These are phyloP conservation scores for Phytopythium oedochilum DNA, from an alignment of 352 stramenopile species.

Conservation along the genomic window DNA sequence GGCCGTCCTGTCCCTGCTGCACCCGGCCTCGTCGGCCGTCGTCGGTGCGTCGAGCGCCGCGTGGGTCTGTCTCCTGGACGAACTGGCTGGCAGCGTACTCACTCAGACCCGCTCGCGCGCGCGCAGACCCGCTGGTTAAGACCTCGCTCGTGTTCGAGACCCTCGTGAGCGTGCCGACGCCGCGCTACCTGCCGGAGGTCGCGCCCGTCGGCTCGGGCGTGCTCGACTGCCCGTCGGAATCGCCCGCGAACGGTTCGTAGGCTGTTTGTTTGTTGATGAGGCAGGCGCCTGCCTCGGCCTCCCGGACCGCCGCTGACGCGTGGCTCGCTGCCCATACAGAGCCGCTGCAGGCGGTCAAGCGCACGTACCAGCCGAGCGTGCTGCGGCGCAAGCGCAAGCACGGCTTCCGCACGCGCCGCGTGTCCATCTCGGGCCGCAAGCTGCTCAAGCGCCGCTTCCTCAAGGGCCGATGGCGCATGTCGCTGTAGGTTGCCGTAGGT, in stretches of 20 bases:
- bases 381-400: conserved; percentile 85
- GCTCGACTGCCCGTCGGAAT: conserved; percentile 41
- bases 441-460: conserved; percentile 74
- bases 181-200: conserved; percentile 36
- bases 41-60: background rate
- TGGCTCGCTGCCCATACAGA: conserved; percentile 15
- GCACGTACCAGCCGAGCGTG: conserved; percentile 84
- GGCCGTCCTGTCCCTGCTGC: conserved; percentile 17
- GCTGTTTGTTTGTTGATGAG: background rate
- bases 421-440: conserved; percentile 76
- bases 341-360: conserved; percentile 73
- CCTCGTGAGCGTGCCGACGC: conserved; percentile 11
- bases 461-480: conserved; percentile 85
- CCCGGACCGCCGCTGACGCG: background rate
- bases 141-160: conserved; percentile 44
- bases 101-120: too few relatives aligned
- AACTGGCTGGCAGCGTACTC: too few relatives aligned
- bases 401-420: conserved; percentile 72
- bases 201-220: conserved; percentile 22
- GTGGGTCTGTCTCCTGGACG: background rate
- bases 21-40: background rate
- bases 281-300: too few relatives aligned
- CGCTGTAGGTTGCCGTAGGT: conserved; percentile 51
- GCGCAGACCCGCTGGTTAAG: conserved; percentile 27
- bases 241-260: conserved; percentile 27